A percentile compares a stretch with the other conserved stretches of the same genome.
Conservation (phyloP, 768 basidiomycete species). For the Cystobasidium tubakii region DNA sequence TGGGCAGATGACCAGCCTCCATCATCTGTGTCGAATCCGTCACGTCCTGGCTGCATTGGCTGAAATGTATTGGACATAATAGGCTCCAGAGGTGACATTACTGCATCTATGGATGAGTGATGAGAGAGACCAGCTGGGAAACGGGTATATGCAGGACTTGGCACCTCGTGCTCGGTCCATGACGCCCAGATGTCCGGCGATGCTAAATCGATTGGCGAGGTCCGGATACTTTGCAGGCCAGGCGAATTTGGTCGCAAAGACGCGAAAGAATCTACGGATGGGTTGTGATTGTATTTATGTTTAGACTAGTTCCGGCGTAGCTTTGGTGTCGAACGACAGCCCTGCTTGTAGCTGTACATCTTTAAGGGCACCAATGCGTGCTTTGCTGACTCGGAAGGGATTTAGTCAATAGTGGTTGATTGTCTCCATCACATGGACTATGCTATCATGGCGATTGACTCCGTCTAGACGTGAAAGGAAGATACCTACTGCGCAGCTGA, state of each 20-base stretch:
- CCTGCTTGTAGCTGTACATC: slow-evolving; percentile 24
- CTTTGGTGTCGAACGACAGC: slow-evolving; percentile 28
- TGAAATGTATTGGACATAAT: background rate
- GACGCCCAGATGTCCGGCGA: background rate
- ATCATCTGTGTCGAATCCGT: background rate
- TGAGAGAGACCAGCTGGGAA: background rate
- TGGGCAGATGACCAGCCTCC: background rate
- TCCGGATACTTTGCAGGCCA: background rate
- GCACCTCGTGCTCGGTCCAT: background rate
- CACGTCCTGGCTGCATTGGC: background rate
- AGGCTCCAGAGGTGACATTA: slow-evolving; percentile 1
- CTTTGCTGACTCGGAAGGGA: background rate
- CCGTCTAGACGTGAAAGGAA: too few relatives aligned
- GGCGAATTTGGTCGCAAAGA: slow-evolving; percentile 13
- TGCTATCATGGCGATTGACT: too few relatives aligned
- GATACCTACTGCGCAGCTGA: too few relatives aligned
- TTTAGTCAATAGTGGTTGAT: background rate
- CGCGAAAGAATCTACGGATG: slow-evolving; percentile 20
- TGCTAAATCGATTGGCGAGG: background rate
- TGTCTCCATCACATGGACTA: too few relatives aligned
- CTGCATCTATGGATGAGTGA: background rate
- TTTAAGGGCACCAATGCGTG: background rate
- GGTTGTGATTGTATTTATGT: background rate
- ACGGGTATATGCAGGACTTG: background rate
- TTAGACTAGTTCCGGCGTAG: slow-evolving; percentile 12